Evolutionary conservation across 768 basidiomycete genomes (phyloP), one percentile per base, ranked within the genome.

Genomic region (Leccinum longicurvipes): DNA sequence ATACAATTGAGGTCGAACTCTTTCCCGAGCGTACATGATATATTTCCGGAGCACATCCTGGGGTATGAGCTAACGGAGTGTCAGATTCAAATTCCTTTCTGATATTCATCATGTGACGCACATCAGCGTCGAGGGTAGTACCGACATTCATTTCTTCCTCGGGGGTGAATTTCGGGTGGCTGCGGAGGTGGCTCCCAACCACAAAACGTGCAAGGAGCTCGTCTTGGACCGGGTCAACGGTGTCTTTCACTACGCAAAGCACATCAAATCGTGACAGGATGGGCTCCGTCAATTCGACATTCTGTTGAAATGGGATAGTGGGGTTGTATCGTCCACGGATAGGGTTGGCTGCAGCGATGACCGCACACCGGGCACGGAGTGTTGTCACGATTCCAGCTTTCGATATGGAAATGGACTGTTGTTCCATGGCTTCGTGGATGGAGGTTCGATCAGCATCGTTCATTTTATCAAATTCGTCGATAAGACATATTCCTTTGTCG

Each of bases 391-490:
- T 99, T 42, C 97, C 97, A 15, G 97, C 97, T 69, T 99, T 99
- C 23, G 96, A 93, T 65, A 99, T 98, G 4, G 97, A 98, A 62
- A 99, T 99, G 12, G 93, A 90, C 71, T 98, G 97, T 74, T 99
- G 97, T 70, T 99, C 97, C 97, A 99, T 99, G 2, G 97, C 97
- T 72, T 99, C 97, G 77, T 98, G 97, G 65, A 99, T 98, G 4
- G 94, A 97, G 15, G 95, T 98, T 63, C 96, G 81, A 71, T 99
- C 96, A 15, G 92, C 82, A 65, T 98, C 97, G 73, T 98, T 98
- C 97, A 99, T 99, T 79, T 99, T 99, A 78, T 99, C 97, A 71
- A 99, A 98, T 72, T 98, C 97, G 74, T 99, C 97, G 62, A 99
- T 99, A 34, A 98, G 77, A 67, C 97, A 98, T 25, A 89, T 92